Conservation (phyloP, 805 yeast species). For the Blastobotrys peoriensis region DNA sequence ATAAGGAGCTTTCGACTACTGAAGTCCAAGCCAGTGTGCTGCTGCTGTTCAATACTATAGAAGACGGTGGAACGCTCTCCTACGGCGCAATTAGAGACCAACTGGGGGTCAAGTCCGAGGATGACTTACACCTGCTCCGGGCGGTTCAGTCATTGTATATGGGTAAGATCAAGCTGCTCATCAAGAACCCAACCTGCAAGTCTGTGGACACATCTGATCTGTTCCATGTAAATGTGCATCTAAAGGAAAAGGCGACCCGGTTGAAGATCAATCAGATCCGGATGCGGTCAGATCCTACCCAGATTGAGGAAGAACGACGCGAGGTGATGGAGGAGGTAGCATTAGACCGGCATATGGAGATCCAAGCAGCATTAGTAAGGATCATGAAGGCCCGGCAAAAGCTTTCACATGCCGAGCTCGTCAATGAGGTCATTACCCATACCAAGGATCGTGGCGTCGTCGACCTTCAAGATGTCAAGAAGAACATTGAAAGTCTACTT, state of each 20-base stretch:
- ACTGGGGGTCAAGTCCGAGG: background rate
- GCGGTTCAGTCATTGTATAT: constrained; percentile 24
- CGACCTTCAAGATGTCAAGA: constrained; percentile 26
- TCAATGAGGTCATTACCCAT: constrained; percentile 23
- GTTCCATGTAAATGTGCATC: constrained; percentile 23
- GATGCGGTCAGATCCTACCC: constrained; percentile 12
- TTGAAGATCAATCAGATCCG: constrained; percentile 25
- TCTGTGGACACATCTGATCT: constrained; percentile 18
- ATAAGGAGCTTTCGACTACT: constrained; percentile 25
- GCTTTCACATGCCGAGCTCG: constrained; percentile 25
- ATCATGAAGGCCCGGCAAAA: constrained; percentile 27
- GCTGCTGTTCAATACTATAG: constrained; percentile 23
- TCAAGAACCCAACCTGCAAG: constrained; percentile 18
- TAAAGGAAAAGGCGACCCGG: constrained; percentile 19
- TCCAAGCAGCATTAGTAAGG: constrained; percentile 30
- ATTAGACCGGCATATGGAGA: constrained; percentile 29
- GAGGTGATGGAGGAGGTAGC: constrained; percentile 21
- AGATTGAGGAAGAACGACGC: constrained; percentile 21
- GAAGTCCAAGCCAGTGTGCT: constrained; percentile 26
- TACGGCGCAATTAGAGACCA: background rate
- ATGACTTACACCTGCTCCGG: constrained; percentile 17
- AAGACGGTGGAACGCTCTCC: constrained; percentile 18
- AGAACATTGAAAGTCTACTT: constrained; percentile 25
- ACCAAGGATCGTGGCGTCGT: constrained; percentile 28
- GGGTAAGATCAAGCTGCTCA: constrained; percentile 22